Evolutionary conservation across 2,329 filamentous ascomycete species (phyloP).

Genomic region (Graphilbum sp.): DNA sequence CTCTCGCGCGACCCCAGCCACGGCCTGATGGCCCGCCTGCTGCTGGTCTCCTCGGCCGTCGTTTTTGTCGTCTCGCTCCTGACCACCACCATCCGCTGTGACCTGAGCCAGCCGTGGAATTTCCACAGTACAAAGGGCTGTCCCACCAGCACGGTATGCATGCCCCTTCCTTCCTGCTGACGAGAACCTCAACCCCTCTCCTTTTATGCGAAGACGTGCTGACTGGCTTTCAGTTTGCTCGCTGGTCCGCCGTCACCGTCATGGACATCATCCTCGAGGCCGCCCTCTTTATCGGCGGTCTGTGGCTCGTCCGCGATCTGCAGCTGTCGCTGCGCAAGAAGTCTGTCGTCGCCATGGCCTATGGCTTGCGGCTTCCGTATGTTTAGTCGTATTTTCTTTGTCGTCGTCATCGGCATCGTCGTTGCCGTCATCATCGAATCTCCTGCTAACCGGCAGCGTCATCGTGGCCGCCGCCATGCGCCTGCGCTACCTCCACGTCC

Average conservation of each 20-base stretch:
- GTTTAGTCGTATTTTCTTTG: too few species aligned
- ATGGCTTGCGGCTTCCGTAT: conserved; percentile 19
- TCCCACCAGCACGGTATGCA: conserved; percentile 14
- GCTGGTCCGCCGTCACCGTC: conserved; percentile 20
- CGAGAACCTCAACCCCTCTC: too few species aligned
- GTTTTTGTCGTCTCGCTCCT: conserved; percentile 23
- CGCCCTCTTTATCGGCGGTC: conserved; percentile 18
- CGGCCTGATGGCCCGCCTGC: conserved; percentile 17
- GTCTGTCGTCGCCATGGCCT: conserved; percentile 20
- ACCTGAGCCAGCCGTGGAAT: conserved; percentile 19
- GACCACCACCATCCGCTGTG: conserved; percentile 23
- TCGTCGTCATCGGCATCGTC: too few species aligned
- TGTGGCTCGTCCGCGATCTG: conserved; percentile 20
- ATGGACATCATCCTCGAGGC: conserved; percentile 24
- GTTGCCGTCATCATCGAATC: too few species aligned
- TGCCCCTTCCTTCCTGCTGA: background rate
- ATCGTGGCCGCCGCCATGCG: conserved; percentile 21
- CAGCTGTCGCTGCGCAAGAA: conserved; percentile 22
- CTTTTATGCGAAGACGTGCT: too few species aligned
- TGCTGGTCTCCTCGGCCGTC: conserved; percentile 18
- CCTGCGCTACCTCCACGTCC: conserved; percentile 18
- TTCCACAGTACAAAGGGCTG: conserved; percentile 15
- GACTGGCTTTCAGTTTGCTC: conserved; percentile 14
- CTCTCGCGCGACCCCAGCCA: conserved; percentile 25
- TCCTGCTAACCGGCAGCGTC: conserved; percentile 14